A percentile compares a stretch with the other conserved stretches of the same genome.
Evolutionary conservation across 345 rosid species (phyloP).

Genomic region (Citrus trifoliata): DNA sequence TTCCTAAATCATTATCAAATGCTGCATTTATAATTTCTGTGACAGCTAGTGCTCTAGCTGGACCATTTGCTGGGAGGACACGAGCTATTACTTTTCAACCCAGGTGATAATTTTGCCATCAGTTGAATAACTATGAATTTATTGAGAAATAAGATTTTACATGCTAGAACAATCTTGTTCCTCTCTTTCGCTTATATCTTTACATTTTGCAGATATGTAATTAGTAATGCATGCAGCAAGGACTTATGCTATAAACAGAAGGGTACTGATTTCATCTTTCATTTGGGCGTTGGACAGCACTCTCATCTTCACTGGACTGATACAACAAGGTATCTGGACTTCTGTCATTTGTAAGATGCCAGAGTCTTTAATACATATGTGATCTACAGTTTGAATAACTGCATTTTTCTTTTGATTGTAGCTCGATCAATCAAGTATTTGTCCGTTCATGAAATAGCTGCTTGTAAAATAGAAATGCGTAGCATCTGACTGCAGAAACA

Average conservation of each 20-base stretch:
- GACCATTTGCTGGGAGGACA: slow-evolving; percentile 70
- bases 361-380: background rate
- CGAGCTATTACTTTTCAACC: slow-evolving; percentile 89
- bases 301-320: slow-evolving; percentile 88
- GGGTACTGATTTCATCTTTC: slow-evolving; percentile 61
- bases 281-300: slow-evolving; percentile 71
- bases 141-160: background rate
- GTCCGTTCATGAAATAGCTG: background rate
- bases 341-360: background rate
- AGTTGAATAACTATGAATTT: background rate
- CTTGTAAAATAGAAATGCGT: background rate
- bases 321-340: slow-evolving; percentile 55
- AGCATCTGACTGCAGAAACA: background rate
- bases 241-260: slow-evolving; percentile 82
- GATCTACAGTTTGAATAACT: background rate
- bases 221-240: slow-evolving; percentile 83
- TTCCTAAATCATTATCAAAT: slow-evolving; percentile 61
- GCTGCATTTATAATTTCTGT: slow-evolving; percentile 77
- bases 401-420: background rate
- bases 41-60: slow-evolving; percentile 60
- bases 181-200: background rate
- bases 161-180: background rate
- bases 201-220: slow-evolving; percentile 60
- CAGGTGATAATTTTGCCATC: slow-evolving; percentile 34
- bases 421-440: background rate